Evolutionary conservation across 257 asterid species (phyloP).

Genomic region (Fraxinus pennsylvanica): DNA sequence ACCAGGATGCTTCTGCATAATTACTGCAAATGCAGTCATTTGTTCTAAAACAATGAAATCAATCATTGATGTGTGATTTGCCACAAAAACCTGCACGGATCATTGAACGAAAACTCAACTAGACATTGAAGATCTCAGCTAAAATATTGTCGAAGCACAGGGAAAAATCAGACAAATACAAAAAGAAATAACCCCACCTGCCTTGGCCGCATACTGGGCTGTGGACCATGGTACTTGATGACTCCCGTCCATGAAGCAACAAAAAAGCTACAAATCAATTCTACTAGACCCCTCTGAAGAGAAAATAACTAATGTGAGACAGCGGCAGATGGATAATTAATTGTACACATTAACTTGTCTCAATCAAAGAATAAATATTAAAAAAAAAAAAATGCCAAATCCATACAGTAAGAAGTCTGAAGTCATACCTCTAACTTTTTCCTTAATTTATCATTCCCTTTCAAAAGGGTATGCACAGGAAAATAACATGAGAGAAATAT

Average conservation of each 20-base stretch:
- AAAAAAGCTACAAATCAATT: slow-evolving; percentile 92
- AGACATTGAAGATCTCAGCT: slow-evolving; percentile 2
- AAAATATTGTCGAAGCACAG: slow-evolving; percentile 6
- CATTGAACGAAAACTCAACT: slow-evolving; percentile 13
- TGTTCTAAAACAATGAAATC: slow-evolving; percentile 95
- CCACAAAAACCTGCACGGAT: slow-evolving; percentile 79
- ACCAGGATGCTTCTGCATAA: slow-evolving; percentile 99
- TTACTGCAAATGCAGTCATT: slow-evolving; percentile 99
- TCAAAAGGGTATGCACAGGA: slow-evolving; percentile 88
- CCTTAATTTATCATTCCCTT: slow-evolving; percentile 83
- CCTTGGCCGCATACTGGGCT: slow-evolving; percentile 94
- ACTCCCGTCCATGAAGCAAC: slow-evolving; percentile 99
- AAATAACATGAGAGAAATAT: slow-evolving; percentile 87
- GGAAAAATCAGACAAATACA: neutral
- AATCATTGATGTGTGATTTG: slow-evolving; percentile 99
- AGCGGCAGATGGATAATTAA: neutral
- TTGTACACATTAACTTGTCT: neutral
- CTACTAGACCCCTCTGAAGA: slow-evolving; percentile 81
- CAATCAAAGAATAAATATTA: neutral
- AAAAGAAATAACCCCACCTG: slow-evolving; percentile 53
- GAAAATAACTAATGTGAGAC: slow-evolving; percentile 25
- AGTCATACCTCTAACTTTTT: slow-evolving; percentile 76
- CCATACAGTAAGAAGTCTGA: slow-evolving; percentile 18
- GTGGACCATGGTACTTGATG: slow-evolving; percentile 97
- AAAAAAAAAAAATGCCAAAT: neutral